phyloP scores from a whole-genome alignment of 345 rosid species.

The Eucalyptus sp. region DNA sequence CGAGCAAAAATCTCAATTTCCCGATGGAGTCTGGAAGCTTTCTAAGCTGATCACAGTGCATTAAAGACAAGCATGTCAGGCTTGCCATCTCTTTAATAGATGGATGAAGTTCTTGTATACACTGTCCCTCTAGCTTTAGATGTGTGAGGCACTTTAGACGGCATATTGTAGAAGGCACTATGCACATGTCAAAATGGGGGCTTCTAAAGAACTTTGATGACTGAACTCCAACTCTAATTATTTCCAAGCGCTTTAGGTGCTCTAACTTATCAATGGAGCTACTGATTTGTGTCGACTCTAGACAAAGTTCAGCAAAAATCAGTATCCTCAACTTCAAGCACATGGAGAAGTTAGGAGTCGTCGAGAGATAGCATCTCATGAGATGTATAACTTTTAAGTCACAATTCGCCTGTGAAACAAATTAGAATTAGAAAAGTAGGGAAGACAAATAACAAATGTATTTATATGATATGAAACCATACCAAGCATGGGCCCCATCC shows the following conservation, averaged over 20 bases:
- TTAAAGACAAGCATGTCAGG: background rate
- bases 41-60: background rate
- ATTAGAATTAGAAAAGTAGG: background rate
- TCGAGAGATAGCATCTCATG: too few relatives aligned
- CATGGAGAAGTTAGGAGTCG: accelerated
- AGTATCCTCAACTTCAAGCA: accelerated
- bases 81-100: accelerated
- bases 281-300: accelerated
- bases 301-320: too few relatives aligned
- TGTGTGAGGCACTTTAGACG: accelerated
- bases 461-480: accelerated
- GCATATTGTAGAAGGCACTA: accelerated
- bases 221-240: accelerated
- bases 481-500: background rate
- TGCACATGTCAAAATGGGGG: background rate
- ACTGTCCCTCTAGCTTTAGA: background rate
- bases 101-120: background rate
- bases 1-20: background rate
- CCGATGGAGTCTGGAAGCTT: background rate
- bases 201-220: background rate
- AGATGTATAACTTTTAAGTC: too few relatives aligned
- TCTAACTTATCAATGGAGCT: accelerated
- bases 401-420: accelerated
- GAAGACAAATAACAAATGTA: background rate
- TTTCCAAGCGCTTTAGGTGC: background rate